Evolutionary conservation across 208 protist species (phyloP), one percentile per base, ranked within the genome.

Genomic region (Crithidia acanthocephali): DNA sequence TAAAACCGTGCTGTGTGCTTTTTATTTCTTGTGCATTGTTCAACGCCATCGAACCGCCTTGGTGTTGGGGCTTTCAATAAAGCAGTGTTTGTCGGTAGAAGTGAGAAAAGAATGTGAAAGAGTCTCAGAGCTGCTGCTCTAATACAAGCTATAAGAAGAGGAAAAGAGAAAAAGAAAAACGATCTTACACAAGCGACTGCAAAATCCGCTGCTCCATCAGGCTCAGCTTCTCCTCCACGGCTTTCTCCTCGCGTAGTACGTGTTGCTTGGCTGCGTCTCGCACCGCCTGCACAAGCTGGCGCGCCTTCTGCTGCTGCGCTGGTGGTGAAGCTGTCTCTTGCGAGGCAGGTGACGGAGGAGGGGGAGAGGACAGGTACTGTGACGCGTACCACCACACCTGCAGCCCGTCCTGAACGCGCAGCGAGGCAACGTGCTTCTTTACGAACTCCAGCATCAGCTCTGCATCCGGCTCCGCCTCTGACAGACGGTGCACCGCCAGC

Each of bases 321-420:
- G 57, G 9, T 15, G 37, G 37, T 15, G 13, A 6, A 13, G 6
- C 57, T 5, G 25, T 44, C 16, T 42, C 23, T 25, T 71, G 25
- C 13, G 57, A 7, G 25, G 32, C 33, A 30, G 48, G 30, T 25
- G 37, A 44, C 9, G 37, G 13, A 16, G 37, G 23, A 30, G 55
- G 15, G 3, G 62, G 9, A 42, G 37, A 35, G 25, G 64, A 28
- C 22, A 89, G 28, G 16, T 67, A 30, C 32, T 75, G 65, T 1
- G 58, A 55, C 1, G 74, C 51, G 45, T 83, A 68, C 67, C 73
- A 68, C 72, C 86, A 84, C 27, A 91, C 66, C 27, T 81, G 45
- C 51, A 91, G 60, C 32, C 47, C 52, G 45, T 92, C 83, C 70
- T 88, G 81, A 18, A 79, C 79, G 20, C 81, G 70, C 66, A 92